Base-by-base conservation (phyloP, 371 early-diverging fungal species). In the Mortierella sp. region DNA sequence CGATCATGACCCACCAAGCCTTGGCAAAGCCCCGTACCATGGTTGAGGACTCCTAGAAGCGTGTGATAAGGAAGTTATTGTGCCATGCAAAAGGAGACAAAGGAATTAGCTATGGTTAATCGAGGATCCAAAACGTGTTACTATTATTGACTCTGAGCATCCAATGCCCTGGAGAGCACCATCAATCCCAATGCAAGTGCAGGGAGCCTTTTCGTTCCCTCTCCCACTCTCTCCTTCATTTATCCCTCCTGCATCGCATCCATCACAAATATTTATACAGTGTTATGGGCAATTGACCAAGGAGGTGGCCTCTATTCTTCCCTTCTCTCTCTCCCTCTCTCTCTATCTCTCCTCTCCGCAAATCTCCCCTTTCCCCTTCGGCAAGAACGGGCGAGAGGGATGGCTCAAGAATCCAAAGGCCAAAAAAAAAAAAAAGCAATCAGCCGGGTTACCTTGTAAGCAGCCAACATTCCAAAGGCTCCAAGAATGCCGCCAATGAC, bases 1-100 rank as follows among this genome's bases (percentile, higher is more conserved):
- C 78, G 48, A 80, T 84, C 84, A 78, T 80, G 46, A 77, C 67
- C 80, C 80, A 75, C 84, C 84, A 84, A 51, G 43, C 69, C 37
- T 73, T 77, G 19, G 80, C 84, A 69, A 84, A 84, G 24, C 80
- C 11, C 55, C 55, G 53, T 69, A 84, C 84, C 46, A 75, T 84
- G 5, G 75, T 59, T 5, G 84, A 46, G 2, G 84, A 84, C 57
- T 84, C 73, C 84, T 84, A 57, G 16, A 28, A 77, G 46, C 9
- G 26, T 5, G 28, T 48, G 53, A 28, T 57, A 40, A 44, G 71
- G 19, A 31, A 51, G n/a, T 31, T 26, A 28, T 40, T n/a, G 50
- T 48, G 67, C 24, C 31, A 55, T 34, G 64, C 59, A 50, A n/a
- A n/a, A n/a, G n/a, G n/a, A n/a, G 43, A 6, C 57, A 67, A 74